Evolutionary conservation across 129 eudicot species (phyloP).

Genomic region (Escallonia rubra): DNA sequence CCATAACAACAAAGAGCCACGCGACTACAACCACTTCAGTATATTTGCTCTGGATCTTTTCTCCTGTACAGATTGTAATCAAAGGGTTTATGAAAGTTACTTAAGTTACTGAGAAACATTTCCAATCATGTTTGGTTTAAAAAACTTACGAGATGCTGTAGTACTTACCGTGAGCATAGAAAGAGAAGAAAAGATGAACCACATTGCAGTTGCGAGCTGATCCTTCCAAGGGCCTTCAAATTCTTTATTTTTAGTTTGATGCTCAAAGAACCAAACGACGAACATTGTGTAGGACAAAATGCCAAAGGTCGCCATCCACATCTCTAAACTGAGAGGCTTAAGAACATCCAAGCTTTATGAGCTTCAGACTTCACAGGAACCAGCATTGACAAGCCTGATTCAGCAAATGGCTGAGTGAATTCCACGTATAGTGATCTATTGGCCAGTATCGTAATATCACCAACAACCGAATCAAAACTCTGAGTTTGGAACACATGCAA

Average conservation of each 20-base stretch:
- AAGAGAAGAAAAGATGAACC: constrained; percentile 67
- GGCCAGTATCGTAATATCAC: too few relatives aligned
- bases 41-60: constrained; percentile 43
- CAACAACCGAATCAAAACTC: too few relatives aligned
- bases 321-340: neutral
- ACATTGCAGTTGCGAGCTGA: constrained; percentile 53
- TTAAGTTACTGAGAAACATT: neutral
- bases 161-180: constrained; percentile 56
- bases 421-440: too few relatives aligned
- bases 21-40: constrained; percentile 36
- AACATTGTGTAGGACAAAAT: constrained; percentile 55
- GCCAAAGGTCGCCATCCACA: constrained; percentile 48
- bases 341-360: constrained; percentile 19
- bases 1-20: constrained; percentile 49
- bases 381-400: constrained; percentile 59
- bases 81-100: too few relatives aligned
- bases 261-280: constrained; percentile 57
- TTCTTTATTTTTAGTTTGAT: constrained; percentile 38
- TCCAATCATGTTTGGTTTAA: neutral
- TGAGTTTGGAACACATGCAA: too few relatives aligned
- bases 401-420: constrained; percentile 43
- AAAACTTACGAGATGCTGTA: neutral
- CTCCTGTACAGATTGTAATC: constrained; percentile 23
- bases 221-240: constrained; percentile 46
- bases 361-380: constrained; percentile 27